These are phyloP conservation scores for Fusarium chaquense DNA, from an alignment of 2,329 filamentous ascomycete species.

Conservation along the genomic window DNA sequence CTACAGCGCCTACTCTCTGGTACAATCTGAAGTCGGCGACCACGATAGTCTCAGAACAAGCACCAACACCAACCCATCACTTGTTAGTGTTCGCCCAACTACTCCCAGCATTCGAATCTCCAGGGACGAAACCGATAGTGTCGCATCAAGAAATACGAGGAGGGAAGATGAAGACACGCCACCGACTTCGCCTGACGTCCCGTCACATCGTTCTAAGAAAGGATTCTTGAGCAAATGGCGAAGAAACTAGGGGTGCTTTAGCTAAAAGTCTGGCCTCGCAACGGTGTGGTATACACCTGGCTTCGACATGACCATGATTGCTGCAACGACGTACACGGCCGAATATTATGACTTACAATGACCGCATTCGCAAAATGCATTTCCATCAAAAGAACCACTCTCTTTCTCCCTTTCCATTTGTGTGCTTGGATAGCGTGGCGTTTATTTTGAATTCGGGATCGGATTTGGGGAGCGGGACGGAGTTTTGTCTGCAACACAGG, in stretches of 20 bases:
- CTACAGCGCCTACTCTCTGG: slow-evolving; percentile 52
- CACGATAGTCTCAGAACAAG: slow-evolving; percentile 37
- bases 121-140: slow-evolving; percentile 57
- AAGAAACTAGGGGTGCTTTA: slow-evolving; percentile 34
- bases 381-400: slow-evolving; percentile 10
- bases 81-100: slow-evolving; percentile 48
- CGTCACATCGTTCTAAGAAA: slow-evolving; percentile 47
- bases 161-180: slow-evolving; percentile 52
- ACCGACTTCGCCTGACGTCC: slow-evolving; percentile 53
- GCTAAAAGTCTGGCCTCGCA: slow-evolving; percentile 15
- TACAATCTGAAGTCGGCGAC: slow-evolving; percentile 43
- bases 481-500: slow-evolving; percentile 14
- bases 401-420: slow-evolving; percentile 27
- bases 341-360: slow-evolving; percentile 38
- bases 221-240: slow-evolving; percentile 45
- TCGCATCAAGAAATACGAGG: slow-evolving; percentile 46
- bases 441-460: slow-evolving; percentile 22
- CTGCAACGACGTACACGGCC: slow-evolving; percentile 39
- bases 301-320: slow-evolving; percentile 24
- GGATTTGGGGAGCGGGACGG: slow-evolving; percentile 6
- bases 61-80: slow-evolving; percentile 43
- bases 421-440: slow-evolving; percentile 41
- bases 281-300: slow-evolving; percentile 12
- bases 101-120: slow-evolving; percentile 51
- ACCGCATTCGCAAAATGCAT: slow-evolving; percentile 33